Conservation (phyloP, 78 protist genomes). For the Diacronema lutheri region DNA sequence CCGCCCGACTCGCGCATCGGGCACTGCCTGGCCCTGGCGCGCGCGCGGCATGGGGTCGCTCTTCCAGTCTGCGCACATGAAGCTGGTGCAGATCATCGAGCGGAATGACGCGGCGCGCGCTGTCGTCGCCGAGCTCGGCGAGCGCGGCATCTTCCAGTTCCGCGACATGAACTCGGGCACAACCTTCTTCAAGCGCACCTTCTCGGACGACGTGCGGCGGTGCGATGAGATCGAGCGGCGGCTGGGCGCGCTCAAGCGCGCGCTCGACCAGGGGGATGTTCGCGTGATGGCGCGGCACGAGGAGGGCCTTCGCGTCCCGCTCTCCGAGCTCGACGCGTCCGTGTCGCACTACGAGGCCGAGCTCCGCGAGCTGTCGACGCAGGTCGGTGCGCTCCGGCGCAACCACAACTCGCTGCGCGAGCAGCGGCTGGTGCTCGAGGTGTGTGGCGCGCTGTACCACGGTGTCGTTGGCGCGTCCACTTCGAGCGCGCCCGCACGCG, state of each 20-base stretch:
- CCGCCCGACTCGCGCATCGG: too few species aligned
- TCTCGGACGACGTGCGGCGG: not conserved
- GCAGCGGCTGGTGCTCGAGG: not conserved
- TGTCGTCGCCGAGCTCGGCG: not conserved
- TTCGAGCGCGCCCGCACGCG: too few species aligned
- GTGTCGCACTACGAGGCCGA: too few species aligned
- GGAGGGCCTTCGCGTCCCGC: too few species aligned
- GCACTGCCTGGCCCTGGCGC: too few species aligned
- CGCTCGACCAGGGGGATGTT: too few species aligned
- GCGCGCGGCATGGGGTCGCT: slow-evolving; percentile 1
- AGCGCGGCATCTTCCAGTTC: not conserved
- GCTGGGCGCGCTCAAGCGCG: not conserved
- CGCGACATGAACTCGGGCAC: not conserved
- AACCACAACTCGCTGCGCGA: not conserved
- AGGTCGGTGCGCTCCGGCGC: too few species aligned
- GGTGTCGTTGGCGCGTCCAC: not conserved
- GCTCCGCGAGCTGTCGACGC: too few species aligned
- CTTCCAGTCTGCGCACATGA: not conserved
- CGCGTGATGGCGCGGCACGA: too few species aligned
- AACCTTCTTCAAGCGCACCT: slow-evolving; percentile 1
- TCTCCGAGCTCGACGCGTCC: too few species aligned
- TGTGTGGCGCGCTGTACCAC: not conserved
- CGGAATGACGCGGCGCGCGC: not conserved
- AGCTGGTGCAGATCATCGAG: not conserved
- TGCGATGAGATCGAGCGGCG: not conserved